Conservation (phyloP, 106 monocot species). For the Acanthochlamys bracteata region DNA sequence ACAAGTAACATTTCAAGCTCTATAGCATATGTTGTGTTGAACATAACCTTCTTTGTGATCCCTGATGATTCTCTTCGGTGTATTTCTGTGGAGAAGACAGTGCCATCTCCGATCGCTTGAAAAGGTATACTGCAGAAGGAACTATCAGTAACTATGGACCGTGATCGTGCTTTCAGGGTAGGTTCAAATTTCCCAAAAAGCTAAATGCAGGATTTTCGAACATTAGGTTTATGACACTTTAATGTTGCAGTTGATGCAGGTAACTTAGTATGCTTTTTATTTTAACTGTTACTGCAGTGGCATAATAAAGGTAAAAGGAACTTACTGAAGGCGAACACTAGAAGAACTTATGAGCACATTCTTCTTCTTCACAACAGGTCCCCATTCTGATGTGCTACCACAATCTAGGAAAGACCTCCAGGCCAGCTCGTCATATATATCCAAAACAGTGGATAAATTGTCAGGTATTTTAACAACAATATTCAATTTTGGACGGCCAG, state of each 20-base stretch:
- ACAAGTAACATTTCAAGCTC: constrained; percentile 50
- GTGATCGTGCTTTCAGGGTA: no score
- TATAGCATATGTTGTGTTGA: constrained; percentile 31
- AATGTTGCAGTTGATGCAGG: no score
- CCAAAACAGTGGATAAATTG: constrained; percentile 50
- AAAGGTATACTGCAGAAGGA: constrained; percentile 55
- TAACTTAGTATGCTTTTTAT: not conserved
- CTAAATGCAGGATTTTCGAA: not conserved
- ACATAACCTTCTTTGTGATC: constrained; percentile 39
- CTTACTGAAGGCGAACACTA: constrained; percentile 68
- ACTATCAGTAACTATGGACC: not conserved
- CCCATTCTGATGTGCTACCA: constrained; percentile 75
- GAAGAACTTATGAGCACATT: constrained; percentile 29
- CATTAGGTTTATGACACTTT: not conserved
- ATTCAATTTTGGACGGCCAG: constrained; percentile 69
- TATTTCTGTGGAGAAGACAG: constrained; percentile 50
- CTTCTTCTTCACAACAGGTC: constrained; percentile 52
- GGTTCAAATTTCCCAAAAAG: not conserved
- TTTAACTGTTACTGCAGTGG: not conserved
- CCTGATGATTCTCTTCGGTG: constrained; percentile 54
- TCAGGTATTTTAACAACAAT: constrained; percentile 45
- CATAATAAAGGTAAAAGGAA: constrained; percentile 3
- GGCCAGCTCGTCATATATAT: constrained; percentile 49
- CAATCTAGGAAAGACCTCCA: constrained; percentile 28
- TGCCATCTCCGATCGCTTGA: constrained; percentile 22